Evolutionary conservation across 139 green algal genomes (phyloP).

Genomic region (Spirogloea muscicola): DNA sequence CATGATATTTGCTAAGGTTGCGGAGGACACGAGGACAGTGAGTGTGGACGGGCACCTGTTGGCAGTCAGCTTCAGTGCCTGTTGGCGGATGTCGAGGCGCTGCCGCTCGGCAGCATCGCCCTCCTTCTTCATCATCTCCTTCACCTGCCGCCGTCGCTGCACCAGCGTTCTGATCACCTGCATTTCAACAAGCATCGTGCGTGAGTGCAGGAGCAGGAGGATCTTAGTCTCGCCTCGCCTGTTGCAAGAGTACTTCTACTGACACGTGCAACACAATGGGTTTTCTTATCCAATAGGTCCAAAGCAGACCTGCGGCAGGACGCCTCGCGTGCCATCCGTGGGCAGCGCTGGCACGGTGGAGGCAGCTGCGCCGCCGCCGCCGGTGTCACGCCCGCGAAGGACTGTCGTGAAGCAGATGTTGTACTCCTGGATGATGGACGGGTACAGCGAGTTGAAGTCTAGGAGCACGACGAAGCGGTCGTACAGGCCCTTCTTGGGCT

Average conservation of each 20-base stretch:
- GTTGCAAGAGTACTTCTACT: neutral
- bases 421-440: conserved; percentile 98
- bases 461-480: conserved; percentile 94
- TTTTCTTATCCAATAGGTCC: too few relatives aligned
- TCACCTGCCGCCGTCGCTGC: conserved; percentile 69
- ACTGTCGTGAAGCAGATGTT: conserved; percentile 99
- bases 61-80: conserved; percentile 95
- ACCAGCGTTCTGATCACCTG: conserved; percentile 67
- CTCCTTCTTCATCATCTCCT: conserved; percentile 76
- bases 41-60: conserved; percentile 72
- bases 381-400: neutral
- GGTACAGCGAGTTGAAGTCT: conserved; percentile 99
- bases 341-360: conserved; percentile 19
- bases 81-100: conserved; percentile 80
- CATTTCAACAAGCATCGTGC: conserved; percentile 35
- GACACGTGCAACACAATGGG: too few relatives aligned
- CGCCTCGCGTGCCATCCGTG: neutral
- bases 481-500: conserved; percentile 98
- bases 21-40: too few relatives aligned
- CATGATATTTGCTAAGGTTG: too few relatives aligned
- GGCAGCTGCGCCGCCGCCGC: neutral
- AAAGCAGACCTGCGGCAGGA: conserved; percentile 45
- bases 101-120: conserved; percentile 60
- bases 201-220: too few relatives aligned
- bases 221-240: too few relatives aligned